phyloP scores from a whole-genome alignment of 192 early-diverging fungal species.

The Dispira parvispora region DNA sequence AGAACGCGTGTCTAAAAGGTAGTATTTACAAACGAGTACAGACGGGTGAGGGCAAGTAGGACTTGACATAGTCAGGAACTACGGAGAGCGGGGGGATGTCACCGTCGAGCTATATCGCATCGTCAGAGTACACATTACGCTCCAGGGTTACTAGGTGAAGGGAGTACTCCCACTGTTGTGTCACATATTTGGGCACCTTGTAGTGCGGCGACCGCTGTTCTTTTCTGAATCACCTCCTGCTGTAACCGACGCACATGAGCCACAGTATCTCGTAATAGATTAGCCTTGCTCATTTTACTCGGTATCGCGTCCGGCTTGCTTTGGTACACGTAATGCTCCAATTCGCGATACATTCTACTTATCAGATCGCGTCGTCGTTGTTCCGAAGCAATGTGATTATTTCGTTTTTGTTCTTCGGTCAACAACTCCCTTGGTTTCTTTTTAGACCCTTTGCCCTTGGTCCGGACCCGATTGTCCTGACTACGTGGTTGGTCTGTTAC shows the following conservation, averaged over 20 bases:
- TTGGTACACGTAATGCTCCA: neutral
- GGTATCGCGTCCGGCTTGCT: neutral
- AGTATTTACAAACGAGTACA: too few species aligned
- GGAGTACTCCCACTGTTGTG: too few species aligned
- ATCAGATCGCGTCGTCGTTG: constrained; percentile 57
- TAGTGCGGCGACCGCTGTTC: neutral
- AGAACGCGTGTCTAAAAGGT: too few species aligned
- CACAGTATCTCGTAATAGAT: neutral
- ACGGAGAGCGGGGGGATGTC: too few species aligned
- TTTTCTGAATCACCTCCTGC: constrained; percentile 1
- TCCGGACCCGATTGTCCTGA: neutral
- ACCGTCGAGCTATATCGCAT: too few species aligned
- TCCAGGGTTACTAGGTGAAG: too few species aligned
- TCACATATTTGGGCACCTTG: neutral
- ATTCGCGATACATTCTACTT: neutral
- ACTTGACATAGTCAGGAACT: too few species aligned
- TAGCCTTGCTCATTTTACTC: constrained; percentile 6
- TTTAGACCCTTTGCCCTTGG: neutral
- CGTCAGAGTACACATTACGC: too few species aligned
- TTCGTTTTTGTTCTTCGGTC: constrained; percentile 57
- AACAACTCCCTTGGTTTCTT: constrained; percentile 28
- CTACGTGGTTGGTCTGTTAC: neutral
- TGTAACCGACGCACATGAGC: neutral
- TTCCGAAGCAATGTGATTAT: constrained; percentile 59
- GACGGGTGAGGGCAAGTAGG: too few species aligned